Evolutionary conservation across 805 yeast species (phyloP), one percentile per base, ranked within the genome.

Genomic region (Myxozyma udenii): DNA sequence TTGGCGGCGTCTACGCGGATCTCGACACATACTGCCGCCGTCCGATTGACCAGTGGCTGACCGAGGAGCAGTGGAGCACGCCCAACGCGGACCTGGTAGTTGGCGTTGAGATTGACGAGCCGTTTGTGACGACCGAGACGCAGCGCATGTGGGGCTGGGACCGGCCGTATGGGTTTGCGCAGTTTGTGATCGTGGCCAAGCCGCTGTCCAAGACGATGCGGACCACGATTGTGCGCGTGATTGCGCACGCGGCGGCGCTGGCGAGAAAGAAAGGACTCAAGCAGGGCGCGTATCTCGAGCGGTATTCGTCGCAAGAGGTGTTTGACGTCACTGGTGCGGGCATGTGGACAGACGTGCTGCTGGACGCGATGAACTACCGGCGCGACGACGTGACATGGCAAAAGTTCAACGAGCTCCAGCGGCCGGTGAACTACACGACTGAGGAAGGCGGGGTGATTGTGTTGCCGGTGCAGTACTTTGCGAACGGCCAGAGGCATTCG

Each of bases 1-100:
- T 50, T 28, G 61, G 61, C 28, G 61, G 61, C 26, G 58, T 57
- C 12, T 57, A 57, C 36, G 55, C 61, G 26, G 61, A 57, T 19
- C 33, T 56, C 18, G 61, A 56, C 36, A 58, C 57, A 4, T 52
- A 48, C 43, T 56, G 57, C 43, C 52, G 57, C 25, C 53, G 53
- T 42, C 61, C 61, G 12, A 48, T 57, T 21, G 35, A 25, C 18
- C 40, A 44, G 14, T 57, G 61, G 61, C 7, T 57, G 19, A 46
- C 51, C 3, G 23, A 25, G n/a, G 18, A 36, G 2, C 36, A 47
- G 21, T 53, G 58, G 58, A 14, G 25, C 11, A 40, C 55, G 16
- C n/a, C n/a, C n/a, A 37, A 44, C n/a, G 50, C 51, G 5, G 54
- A 55, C 26, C 44, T 55, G 5, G 26, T 55, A 11, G 49, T 53